Evolutionary conservation across 2,329 filamentous ascomycete species (phyloP).

Genomic region (Drechslerella coelobrocha): DNA sequence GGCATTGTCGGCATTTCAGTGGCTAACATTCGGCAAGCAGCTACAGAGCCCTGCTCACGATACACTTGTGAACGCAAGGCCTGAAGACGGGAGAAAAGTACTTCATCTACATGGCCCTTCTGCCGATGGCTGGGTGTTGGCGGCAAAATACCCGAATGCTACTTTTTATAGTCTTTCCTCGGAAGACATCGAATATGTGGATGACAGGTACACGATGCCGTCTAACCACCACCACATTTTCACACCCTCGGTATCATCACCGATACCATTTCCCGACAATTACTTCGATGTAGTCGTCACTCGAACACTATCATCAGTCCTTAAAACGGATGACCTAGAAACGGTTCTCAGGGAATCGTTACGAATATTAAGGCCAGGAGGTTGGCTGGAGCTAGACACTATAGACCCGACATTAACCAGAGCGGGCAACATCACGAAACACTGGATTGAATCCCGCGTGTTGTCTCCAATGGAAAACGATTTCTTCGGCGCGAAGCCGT

Average conservation of each 20-base stretch:
- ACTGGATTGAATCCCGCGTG: conserved; percentile 51
- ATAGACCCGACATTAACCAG: conserved; percentile 49
- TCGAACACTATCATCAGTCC: conserved; percentile 40
- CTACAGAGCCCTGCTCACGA: conserved; percentile 51
- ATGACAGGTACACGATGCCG: conserved; percentile 37
- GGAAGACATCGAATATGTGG: conserved; percentile 28
- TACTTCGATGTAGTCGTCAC: conserved; percentile 51
- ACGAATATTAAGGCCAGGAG: conserved; percentile 49
- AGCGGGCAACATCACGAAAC: conserved; percentile 48
- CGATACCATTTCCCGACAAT: conserved; percentile 50
- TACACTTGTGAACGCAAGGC: conserved; percentile 31
- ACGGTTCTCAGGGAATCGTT: conserved; percentile 47
- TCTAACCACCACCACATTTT: conserved; percentile 47
- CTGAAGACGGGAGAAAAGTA: conserved; percentile 41
- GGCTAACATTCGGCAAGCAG: conserved; percentile 51
- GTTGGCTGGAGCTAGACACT: conserved; percentile 50
- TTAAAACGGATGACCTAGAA: conserved; percentile 45
- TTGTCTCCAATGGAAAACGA: conserved; percentile 49
- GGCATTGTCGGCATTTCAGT: conserved; percentile 48
- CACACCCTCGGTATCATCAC: conserved; percentile 48
- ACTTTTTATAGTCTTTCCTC: conserved; percentile 44
- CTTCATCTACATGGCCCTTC: conserved; percentile 49
- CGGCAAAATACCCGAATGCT: conserved; percentile 51
- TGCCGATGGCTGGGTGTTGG: conserved; percentile 50
- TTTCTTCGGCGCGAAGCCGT: conserved; percentile 44